phyloP scores from a whole-genome alignment of 2,329 filamentous ascomycete genomes.

The Cercospora sojina region DNA sequence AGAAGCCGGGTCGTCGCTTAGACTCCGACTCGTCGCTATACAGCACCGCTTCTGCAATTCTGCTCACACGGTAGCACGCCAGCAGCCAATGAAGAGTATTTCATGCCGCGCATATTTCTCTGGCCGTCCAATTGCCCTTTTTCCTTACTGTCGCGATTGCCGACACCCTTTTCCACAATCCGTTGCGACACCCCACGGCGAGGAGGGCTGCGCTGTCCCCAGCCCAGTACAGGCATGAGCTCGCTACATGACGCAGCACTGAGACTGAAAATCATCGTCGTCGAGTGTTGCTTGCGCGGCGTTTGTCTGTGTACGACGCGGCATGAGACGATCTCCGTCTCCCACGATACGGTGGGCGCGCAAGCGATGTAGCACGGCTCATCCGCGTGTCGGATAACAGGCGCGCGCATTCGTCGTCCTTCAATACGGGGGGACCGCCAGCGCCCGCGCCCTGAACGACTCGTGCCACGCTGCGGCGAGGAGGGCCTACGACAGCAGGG shows the following conservation, averaged over 20 bases:
- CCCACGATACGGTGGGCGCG: not conserved
- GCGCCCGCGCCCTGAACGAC: not conserved
- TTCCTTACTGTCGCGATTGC: not conserved
- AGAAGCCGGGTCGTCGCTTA: slow-evolving; percentile 5
- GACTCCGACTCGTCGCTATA: slow-evolving; percentile 1
- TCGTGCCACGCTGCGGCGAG: not conserved
- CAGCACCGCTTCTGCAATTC: not conserved
- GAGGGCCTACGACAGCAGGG: not conserved
- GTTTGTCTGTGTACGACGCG: not conserved
- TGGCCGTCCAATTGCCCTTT: not conserved
- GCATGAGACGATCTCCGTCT: not conserved
- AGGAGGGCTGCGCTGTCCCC: not conserved
- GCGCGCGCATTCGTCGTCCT: not conserved
- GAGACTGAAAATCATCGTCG: not conserved
- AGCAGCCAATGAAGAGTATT: slow-evolving; percentile 3
- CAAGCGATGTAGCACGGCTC: slow-evolving; percentile 3
- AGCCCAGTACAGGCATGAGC: not conserved
- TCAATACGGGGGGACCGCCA: not conserved
- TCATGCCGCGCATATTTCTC: not conserved
- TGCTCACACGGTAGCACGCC: slow-evolving; percentile 1
- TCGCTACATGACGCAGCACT: slow-evolving; percentile 1
- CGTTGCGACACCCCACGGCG: not conserved
- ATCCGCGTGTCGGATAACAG: not conserved
- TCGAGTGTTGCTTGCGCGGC: not conserved
- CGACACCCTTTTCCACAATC: not conserved